phyloP scores from a whole-genome alignment of 179 eudicot genomes.

The Patellifolia procumbens region DNA sequence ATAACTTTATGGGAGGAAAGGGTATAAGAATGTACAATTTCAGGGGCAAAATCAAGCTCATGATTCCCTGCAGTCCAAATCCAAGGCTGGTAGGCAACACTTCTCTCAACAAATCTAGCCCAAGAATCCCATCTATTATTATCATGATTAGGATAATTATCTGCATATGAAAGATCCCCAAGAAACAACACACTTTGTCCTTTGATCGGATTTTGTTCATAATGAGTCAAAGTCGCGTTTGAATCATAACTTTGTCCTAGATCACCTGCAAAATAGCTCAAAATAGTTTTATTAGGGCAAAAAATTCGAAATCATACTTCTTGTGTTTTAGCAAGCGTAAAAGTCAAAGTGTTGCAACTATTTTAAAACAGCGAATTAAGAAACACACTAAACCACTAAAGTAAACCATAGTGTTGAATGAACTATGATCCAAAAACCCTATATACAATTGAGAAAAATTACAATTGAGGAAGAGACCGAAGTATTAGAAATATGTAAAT shows the following conservation, averaged over 20 bases:
- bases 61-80: constrained; percentile 48
- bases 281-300: too few relatives aligned
- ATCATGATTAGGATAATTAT: constrained; percentile 38
- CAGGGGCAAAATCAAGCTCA: constrained; percentile 41
- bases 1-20: not conserved
- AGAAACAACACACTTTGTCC: constrained; percentile 38
- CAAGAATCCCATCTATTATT: constrained; percentile 71
- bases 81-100: constrained; percentile 45
- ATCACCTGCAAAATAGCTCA: constrained; percentile 33
- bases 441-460: not conserved
- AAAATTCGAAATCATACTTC: not conserved
- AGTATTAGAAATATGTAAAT: not conserved
- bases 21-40: constrained; percentile 26
- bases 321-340: too few relatives aligned
- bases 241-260: constrained; percentile 42
- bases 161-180: constrained; percentile 47
- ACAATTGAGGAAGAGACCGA: not conserved
- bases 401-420: not conserved
- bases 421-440: too few relatives aligned
- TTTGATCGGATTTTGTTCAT: constrained; percentile 38
- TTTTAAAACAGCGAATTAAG: too few relatives aligned
- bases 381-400: not conserved
- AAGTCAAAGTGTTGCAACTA: too few relatives aligned
- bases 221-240: constrained; percentile 39
- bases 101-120: constrained; percentile 44